phyloP scores from a whole-genome alignment of 1,284 basidiomycete genomes.

The Pisolithus thermaeus region DNA sequence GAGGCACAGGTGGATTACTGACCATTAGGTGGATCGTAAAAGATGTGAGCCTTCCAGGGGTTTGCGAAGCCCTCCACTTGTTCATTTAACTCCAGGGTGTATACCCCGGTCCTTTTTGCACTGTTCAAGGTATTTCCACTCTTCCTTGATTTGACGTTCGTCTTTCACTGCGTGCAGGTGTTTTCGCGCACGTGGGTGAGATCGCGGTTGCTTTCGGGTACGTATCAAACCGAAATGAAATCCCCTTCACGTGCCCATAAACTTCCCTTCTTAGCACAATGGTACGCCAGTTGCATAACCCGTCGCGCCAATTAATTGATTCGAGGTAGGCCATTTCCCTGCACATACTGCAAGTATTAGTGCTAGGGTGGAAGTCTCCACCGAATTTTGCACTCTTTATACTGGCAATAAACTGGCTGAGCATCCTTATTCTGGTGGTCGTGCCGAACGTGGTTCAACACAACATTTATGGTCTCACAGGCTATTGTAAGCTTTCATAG shows the following conservation, averaged over 20 bases:
- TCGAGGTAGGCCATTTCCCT: constrained; percentile 36
- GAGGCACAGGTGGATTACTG: constrained; percentile 28
- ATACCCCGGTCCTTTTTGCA: constrained; percentile 37
- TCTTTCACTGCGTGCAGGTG: constrained; percentile 16
- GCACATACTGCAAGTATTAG: constrained; percentile 40
- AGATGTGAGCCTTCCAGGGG: constrained; percentile 28
- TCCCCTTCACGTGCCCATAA: neutral
- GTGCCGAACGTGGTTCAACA: constrained; percentile 29
- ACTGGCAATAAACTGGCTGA: constrained; percentile 33
- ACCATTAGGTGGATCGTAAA: constrained; percentile 39
- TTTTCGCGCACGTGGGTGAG: constrained; percentile 45
- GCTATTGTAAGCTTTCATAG: constrained; percentile 32
- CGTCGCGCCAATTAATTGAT: neutral
- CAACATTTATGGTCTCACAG: constrained; percentile 37
- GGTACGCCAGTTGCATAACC: constrained; percentile 13
- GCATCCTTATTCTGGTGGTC: constrained; percentile 33
- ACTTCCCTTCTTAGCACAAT: constrained; percentile 19
- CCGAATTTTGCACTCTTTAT: constrained; percentile 25
- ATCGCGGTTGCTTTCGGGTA: constrained; percentile 40
- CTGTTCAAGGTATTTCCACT: constrained; percentile 36
- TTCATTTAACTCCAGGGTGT: constrained; percentile 18
- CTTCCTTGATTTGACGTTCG: neutral
- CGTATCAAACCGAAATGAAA: constrained; percentile 12
- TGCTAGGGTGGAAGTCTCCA: constrained; percentile 32
- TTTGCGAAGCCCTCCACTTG: neutral